Percentiles rank a stretch among this genome's conserved stretches.
phyloP scores from a whole-genome alignment of 148 eudicot genomes.

The Vaccinium macrocarpon region DNA sequence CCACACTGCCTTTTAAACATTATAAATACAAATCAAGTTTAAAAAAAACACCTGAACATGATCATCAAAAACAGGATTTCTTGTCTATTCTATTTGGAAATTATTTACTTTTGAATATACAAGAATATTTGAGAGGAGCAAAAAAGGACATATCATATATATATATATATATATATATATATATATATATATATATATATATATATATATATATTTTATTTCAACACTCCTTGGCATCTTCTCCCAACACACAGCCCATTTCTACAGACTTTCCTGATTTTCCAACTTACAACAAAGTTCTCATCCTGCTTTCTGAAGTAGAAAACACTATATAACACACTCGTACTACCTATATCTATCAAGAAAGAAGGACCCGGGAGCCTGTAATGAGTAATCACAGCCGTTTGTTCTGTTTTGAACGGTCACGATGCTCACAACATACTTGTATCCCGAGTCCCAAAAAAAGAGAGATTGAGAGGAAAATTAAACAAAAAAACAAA shows the following conservation, averaged over 20 bases:
- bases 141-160: background rate
- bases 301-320: conserved; percentile 31
- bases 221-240: background rate
- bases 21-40: background rate
- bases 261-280: background rate
- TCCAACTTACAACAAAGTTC: background rate
- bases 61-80: background rate
- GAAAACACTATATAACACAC: conserved; percentile 28
- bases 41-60: background rate
- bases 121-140: background rate
- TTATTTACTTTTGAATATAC: background rate
- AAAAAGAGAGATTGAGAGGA: background rate
- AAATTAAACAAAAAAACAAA: background rate
- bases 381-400: too few relatives aligned
- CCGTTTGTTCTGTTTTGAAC: too few relatives aligned
- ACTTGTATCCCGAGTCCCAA: too few relatives aligned
- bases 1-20: background rate
- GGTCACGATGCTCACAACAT: too few relatives aligned
- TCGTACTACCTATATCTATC: background rate
- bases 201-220: background rate
- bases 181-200: too few relatives aligned
- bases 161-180: too few relatives aligned
- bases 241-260: background rate
- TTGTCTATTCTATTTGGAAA: background rate
- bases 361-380: background rate